Evolutionary conservation across 306 rosid species (phyloP).

Genomic region (Glycine tomentella): DNA sequence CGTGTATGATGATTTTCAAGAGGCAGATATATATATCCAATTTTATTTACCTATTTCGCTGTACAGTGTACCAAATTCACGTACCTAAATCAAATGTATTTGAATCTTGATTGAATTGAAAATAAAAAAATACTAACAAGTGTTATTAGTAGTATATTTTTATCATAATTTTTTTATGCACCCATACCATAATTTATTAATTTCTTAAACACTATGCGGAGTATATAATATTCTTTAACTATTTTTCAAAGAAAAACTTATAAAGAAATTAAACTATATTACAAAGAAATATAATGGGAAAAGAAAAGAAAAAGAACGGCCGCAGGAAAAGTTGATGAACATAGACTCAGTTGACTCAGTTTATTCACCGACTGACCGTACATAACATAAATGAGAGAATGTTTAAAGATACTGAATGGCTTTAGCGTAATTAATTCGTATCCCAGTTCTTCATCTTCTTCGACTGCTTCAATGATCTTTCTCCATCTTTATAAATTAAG

Average conservation of each 20-base stretch:
- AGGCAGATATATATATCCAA: too few relatives aligned
- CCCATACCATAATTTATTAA: background rate
- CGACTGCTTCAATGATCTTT: constrained; percentile 20
- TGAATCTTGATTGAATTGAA: background rate
- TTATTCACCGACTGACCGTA: constrained; percentile 24
- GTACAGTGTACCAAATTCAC: too few relatives aligned
- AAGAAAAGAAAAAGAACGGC: background rate
- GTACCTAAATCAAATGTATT: too few relatives aligned
- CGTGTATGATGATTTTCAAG: too few relatives aligned
- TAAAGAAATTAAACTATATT: background rate
- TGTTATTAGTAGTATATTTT: background rate
- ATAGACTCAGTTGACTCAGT: constrained; percentile 3
- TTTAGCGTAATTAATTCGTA: constrained; percentile 8
- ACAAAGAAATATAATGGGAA: background rate
- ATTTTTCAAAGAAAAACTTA: background rate
- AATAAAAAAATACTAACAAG: background rate
- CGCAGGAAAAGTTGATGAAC: constrained; percentile 34
- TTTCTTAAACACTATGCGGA: background rate
- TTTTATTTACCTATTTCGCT: too few relatives aligned
- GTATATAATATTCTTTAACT: background rate
- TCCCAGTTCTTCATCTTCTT: constrained; percentile 21
- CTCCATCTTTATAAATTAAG: background rate
- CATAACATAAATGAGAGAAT: constrained; percentile 45
- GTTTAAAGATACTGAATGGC: constrained; percentile 57
- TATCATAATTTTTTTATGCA: background rate